These are phyloP conservation scores for Fusarium tuaranense DNA, from an alignment of 2,329 filamentous ascomycete genomes.

Conservation along the genomic window DNA sequence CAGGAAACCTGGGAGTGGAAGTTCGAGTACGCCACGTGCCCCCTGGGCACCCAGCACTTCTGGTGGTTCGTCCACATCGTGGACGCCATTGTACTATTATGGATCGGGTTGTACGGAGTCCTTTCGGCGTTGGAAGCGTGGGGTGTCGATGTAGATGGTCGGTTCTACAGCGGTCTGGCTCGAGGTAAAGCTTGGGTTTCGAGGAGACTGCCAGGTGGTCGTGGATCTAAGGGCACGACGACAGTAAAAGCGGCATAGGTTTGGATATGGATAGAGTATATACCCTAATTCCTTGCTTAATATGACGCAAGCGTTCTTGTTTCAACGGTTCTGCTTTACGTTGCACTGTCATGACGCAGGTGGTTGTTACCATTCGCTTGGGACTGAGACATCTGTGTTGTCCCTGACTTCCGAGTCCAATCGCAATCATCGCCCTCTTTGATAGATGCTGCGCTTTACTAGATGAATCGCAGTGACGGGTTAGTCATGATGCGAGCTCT, in stretches of 20 bases:
- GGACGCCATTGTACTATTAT: slow-evolving; percentile 64
- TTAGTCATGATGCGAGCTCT: neutral
- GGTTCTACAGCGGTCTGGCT: slow-evolving; percentile 34
- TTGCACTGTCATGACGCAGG: neutral
- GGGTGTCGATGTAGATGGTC: slow-evolving; percentile 52
- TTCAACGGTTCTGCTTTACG: slow-evolving; percentile 8
- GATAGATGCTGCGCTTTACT: neutral
- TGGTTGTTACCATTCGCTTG: neutral
- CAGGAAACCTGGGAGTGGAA: slow-evolving; percentile 78
- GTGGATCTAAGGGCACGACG: slow-evolving; percentile 28
- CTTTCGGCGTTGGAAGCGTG: slow-evolving; percentile 41
- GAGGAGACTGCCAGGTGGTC: slow-evolving; percentile 1
- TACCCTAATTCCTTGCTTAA: slow-evolving; percentile 12
- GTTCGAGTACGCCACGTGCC: slow-evolving; percentile 83
- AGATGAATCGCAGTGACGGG: no score
- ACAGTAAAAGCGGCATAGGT: slow-evolving; percentile 29
- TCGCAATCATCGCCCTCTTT: slow-evolving; percentile 17
- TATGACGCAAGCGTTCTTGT: slow-evolving; percentile 35
- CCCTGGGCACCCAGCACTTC: slow-evolving; percentile 85
- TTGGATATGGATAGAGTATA: slow-evolving; percentile 36
- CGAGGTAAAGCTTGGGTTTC: slow-evolving; percentile 25
- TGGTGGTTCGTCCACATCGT: slow-evolving; percentile 93
- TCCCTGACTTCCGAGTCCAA: neutral
- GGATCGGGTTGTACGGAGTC: slow-evolving; percentile 42
- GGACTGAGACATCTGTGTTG: slow-evolving; percentile 22